Evolutionary conservation across 2,329 filamentous ascomycete genomes (phyloP).

Genomic region (Neonectria punicea): DNA sequence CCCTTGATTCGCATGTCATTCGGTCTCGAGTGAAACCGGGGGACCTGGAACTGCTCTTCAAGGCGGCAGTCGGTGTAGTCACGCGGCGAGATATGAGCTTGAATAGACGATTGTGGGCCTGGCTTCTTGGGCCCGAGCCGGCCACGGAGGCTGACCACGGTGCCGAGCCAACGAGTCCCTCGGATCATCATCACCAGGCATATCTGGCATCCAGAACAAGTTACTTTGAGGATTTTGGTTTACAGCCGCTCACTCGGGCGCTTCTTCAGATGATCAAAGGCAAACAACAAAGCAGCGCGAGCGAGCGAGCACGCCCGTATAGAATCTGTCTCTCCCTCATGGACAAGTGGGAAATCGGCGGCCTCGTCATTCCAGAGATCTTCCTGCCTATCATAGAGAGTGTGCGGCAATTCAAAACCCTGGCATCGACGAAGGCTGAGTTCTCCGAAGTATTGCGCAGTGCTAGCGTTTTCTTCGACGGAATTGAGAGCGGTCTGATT

Average conservation of each 20-base stretch:
- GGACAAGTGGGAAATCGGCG: slow-evolving; percentile 98
- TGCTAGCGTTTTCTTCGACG: slow-evolving; percentile 96
- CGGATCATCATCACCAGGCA: slow-evolving; percentile 56
- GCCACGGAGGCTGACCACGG: slow-evolving; percentile 59
- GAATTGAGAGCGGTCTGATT: slow-evolving; percentile 92
- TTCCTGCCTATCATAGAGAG: slow-evolving; percentile 88
- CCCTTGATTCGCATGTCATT: slow-evolving; percentile 83
- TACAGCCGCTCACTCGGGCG: slow-evolving; percentile 78
- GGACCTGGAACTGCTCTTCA: slow-evolving; percentile 84
- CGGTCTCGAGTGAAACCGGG: slow-evolving; percentile 76
- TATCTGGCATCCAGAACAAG: slow-evolving; percentile 70
- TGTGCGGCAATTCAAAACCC: slow-evolving; percentile 77
- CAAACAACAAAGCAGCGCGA: slow-evolving; percentile 43
- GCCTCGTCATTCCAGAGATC: slow-evolving; percentile 85
- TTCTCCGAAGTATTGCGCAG: slow-evolving; percentile 91
- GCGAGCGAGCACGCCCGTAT: slow-evolving; percentile 84
- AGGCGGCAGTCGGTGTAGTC: slow-evolving; percentile 87
- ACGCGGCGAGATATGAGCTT: slow-evolving; percentile 94
- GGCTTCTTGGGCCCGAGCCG: slow-evolving; percentile 87
- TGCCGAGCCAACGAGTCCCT: slow-evolving; percentile 55
- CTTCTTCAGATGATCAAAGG: slow-evolving; percentile 79
- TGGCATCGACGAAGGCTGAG: slow-evolving; percentile 72
- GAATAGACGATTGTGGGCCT: slow-evolving; percentile 93
- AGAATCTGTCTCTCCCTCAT: slow-evolving; percentile 94
- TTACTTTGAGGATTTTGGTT: slow-evolving; percentile 86